Percentiles rank a stretch among this genome's conserved stretches.
These are phyloP conservation scores for Noccaea caerulescens DNA, from an alignment of 345 rosid species.

Conservation along the genomic window DNA sequence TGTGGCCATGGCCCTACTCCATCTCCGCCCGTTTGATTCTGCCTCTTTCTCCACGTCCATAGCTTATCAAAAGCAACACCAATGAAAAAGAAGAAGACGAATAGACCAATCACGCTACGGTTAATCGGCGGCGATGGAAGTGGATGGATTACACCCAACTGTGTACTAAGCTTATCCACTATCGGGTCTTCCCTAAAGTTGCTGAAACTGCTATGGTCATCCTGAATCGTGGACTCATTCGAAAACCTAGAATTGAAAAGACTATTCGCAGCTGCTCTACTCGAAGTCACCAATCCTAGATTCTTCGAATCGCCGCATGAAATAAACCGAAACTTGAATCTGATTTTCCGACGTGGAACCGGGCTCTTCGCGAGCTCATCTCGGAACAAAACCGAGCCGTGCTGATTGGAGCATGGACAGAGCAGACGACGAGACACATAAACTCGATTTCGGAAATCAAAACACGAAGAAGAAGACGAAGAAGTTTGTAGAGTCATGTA, in stretches of 20 bases:
- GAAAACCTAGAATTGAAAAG: conserved; percentile 52
- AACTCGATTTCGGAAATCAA: conserved; percentile 31
- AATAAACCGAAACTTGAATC: conserved; percentile 44
- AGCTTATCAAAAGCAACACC: conserved; percentile 89
- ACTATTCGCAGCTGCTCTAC: conserved; percentile 44
- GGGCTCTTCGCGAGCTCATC: conserved; percentile 36
- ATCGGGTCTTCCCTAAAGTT: conserved; percentile 78
- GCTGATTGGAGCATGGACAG: conserved; percentile 56
- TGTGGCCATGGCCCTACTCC: conserved; percentile 68
- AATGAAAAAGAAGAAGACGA: conserved; percentile 86
- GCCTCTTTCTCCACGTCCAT: conserved; percentile 75
- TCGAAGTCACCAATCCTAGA: conserved; percentile 44
- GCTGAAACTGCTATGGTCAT: conserved; percentile 58
- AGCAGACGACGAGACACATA: conserved; percentile 35
- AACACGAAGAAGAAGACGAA: conserved; percentile 43
- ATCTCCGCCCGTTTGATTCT: conserved; percentile 35
- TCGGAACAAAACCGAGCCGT: conserved; percentile 29
- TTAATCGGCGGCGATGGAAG: conserved; percentile 87
- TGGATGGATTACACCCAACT: conserved; percentile 85
- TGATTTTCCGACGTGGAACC: conserved; percentile 26
- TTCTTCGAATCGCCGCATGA: conserved; percentile 46
- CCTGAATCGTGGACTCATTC: conserved; percentile 52
- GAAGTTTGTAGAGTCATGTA: conserved; percentile 64
- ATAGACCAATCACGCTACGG: conserved; percentile 63
- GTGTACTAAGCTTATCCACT: conserved; percentile 86